These are phyloP conservation scores for Excoecaria agallocha DNA, from an alignment of 345 rosid genomes.

Conservation along the genomic window DNA sequence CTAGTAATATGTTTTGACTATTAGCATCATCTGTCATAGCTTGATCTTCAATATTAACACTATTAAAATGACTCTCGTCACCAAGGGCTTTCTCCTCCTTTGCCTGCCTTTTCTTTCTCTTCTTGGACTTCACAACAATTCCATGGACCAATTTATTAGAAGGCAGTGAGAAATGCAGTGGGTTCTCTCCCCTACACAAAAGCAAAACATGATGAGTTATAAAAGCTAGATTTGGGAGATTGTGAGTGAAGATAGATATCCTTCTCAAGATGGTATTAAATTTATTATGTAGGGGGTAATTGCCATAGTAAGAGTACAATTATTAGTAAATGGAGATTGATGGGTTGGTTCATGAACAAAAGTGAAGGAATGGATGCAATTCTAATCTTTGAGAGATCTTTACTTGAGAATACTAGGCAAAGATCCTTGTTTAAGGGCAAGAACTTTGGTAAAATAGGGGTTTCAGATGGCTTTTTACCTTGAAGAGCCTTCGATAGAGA, in stretches of 20 bases:
- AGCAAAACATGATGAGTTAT: not conserved
- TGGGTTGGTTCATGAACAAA: not conserved
- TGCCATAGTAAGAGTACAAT: not conserved
- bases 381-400: not conserved
- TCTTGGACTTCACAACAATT: not conserved
- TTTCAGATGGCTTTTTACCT: not conserved
- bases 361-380: not conserved
- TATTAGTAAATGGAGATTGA: not conserved
- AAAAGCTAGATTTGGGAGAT: not conserved
- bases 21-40: not conserved
- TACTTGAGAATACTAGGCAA: not conserved
- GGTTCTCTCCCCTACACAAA: conserved; percentile 6
- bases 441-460: not conserved
- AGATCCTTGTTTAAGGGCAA: not conserved
- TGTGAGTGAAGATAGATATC: not conserved
- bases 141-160: not conserved
- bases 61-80: not conserved
- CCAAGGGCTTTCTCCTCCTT: conserved; percentile 1
- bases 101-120: conserved; percentile 11
- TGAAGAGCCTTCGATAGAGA: not conserved
- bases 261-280: not conserved
- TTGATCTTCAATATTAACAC: not conserved
- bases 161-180: conserved; percentile 6
- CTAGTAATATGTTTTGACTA: not conserved
- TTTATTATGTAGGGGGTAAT: not conserved